phyloP scores from a whole-genome alignment of 192 early-diverging fungal species.

The Backusella circina region DNA sequence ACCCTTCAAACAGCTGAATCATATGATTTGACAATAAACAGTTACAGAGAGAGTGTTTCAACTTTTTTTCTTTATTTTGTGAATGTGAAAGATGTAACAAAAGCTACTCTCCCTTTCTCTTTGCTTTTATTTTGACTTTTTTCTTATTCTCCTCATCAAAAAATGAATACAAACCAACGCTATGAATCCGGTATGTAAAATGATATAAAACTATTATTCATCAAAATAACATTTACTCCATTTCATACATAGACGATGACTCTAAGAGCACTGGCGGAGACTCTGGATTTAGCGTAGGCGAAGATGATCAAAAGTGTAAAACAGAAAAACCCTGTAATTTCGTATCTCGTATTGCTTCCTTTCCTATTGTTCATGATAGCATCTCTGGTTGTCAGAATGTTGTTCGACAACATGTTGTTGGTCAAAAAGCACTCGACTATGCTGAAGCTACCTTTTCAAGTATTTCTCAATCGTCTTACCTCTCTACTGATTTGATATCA shows the following conservation, averaged over 20 bases:
- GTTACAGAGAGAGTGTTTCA: not conserved
- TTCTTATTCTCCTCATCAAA: not conserved
- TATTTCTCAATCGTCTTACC: not conserved
- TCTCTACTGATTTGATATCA: not conserved
- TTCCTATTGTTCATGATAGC: slow-evolving; percentile 22
- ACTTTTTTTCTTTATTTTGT: not conserved
- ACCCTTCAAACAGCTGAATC: not conserved
- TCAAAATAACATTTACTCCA: no score
- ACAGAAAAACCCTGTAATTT: not conserved
- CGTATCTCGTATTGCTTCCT: slow-evolving; percentile 10
- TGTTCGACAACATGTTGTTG: slow-evolving; percentile 8
- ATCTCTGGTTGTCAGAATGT: slow-evolving; percentile 11
- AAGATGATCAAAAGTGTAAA: not conserved
- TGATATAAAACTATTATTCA: not conserved
- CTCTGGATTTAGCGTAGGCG: slow-evolving; percentile 5
- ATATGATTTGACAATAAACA: slow-evolving; percentile 2
- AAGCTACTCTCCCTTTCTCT: not conserved
- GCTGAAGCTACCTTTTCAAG: slow-evolving; percentile 16
- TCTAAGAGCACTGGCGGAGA: slow-evolving; percentile 4
- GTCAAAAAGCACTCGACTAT: slow-evolving; percentile 8
- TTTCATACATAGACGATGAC: not conserved
- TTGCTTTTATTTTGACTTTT: not conserved
- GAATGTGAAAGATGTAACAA: not conserved
- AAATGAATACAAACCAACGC: not conserved
- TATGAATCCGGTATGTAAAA: not conserved